Base-by-base conservation (phyloP, 352 stramenopile species). In the Globisporangium nunn region DNA sequence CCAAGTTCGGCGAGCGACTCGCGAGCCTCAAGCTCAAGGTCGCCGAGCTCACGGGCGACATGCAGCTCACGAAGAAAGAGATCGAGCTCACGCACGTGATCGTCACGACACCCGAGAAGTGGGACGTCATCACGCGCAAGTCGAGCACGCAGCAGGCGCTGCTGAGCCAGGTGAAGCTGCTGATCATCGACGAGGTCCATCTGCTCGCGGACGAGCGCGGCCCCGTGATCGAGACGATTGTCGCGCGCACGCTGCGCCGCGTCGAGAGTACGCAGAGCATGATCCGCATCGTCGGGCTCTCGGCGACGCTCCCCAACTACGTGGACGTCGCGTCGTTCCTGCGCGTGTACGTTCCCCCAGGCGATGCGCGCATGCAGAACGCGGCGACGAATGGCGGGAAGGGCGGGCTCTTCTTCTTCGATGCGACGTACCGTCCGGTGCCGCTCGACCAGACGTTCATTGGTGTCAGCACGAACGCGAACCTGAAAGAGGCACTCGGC, bases 171-270 rank as follows among this genome's bases (percentile, higher is more conserved):
- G 97, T 98, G 49, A 93, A 95, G 50, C 80, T 99, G 30, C 71
- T 99, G 14, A 99, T 99, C 64, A 98, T 99, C 63, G 98, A 99
- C 69, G 98, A 99, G 80, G 96, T 99, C 10, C 97, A 99, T 64
- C 75, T 99, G 49, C 75, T 99, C 1, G 97, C 96, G 2, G 97
- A 99, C 58, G 96, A 99, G 59, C 90, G 97, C 57, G 97, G 97
- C 8, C 96, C 96, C 6, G 97, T 99, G 1, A 99, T 99, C 57
- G 98, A 99, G 66, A 98, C 91, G 12, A 97, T 99, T 52, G 96
- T 99, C n/a, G 96, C 97, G 4, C 79, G 98, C 44, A 97, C 97
- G 23, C 82, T 99, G 62, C 92, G 97, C n/a, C 86, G 96, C 39
- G 96, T 99, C 5, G 97, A 99, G 76, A 96, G 87, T 53, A 95